Evolutionary conservation across 805 yeast species (phyloP), one percentile per base, ranked within the genome.

Genomic region (Ogataea angusta): DNA sequence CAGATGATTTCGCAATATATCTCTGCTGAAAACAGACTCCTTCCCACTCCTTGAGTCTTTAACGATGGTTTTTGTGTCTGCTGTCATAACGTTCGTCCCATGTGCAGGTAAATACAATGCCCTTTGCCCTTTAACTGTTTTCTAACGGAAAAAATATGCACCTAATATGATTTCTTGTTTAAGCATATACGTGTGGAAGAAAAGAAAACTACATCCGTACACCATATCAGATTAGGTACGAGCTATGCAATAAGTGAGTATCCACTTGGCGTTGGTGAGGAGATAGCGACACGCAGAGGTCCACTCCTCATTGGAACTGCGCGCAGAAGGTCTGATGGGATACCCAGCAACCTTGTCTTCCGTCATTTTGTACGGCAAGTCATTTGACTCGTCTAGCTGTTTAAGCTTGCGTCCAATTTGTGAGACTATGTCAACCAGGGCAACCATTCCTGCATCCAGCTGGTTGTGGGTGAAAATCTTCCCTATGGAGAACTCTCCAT

Each of bases 211-310:
- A 30, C 23, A 38, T 28, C 40, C 44, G 13, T 35, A 18, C 37
- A 32, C 41, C 36, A 10, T 19, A 13, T 13, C 17, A 12, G 10
- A 12, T 17, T n/a, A 29, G 14, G 34, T 17, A 10, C 36, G 63
- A 6, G 64, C 70, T 44, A 82, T 73, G 3, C 87, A 77, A 56
- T 81, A 88, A 4, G 90, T 82, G 40, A 90, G 64, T 6, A 91
- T 72, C 95, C 96, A 91, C 56, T 87, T 88, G 22, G 79, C 70
- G 53, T 91, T 78, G 0, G 93, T 85, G 34, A 90, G 64, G 10
- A 91, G 67, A 55, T 80, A 85, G 53, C 85, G 83, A 63, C 96
- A 89, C 1, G 95, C 91, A 18, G 82, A 76, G 0, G 96, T 87
- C 98, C 98, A 90, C 46, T 84, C 87, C 32, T 78, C 78, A 57